Evolutionary conservation across 331 rosid genomes (phyloP).

Genomic region (Quercus phellos): DNA sequence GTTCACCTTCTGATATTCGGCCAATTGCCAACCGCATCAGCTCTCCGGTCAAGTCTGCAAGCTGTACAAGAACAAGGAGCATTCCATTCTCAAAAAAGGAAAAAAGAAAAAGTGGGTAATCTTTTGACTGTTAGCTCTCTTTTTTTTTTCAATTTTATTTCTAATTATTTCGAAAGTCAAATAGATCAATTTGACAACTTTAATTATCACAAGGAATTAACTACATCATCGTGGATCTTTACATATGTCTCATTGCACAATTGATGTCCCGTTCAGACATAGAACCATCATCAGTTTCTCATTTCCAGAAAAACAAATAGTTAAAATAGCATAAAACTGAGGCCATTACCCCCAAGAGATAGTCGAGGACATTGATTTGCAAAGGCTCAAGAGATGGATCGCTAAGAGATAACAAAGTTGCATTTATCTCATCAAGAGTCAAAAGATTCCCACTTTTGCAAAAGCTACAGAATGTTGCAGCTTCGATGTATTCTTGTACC

Average conservation of each 20-base stretch:
- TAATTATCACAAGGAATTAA: conserved; percentile 10
- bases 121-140: background rate
- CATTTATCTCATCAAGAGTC: conserved; percentile 80
- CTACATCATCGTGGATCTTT: background rate
- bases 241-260: background rate
- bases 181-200: conserved; percentile 3
- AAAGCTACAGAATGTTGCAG: conserved; percentile 85
- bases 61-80: conserved; percentile 45
- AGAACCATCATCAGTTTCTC: background rate
- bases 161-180: background rate
- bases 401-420: conserved; percentile 57
- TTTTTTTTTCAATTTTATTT: background rate
- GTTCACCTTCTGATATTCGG: conserved; percentile 83
- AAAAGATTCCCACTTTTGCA: conserved; percentile 78
- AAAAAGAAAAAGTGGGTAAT: background rate
- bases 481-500: conserved; percentile 96
- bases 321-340: conserved; percentile 6
- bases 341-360: conserved; percentile 71
- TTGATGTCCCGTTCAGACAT: background rate
- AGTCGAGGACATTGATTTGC: conserved; percentile 85
- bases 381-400: conserved; percentile 75
- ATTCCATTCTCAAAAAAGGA: background rate
- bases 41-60: conserved; percentile 96
- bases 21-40: conserved; percentile 98
- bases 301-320: conserved; percentile 1